Percentiles rank a stretch among this genome's conserved stretches.
Evolutionary conservation across 2,329 filamentous ascomycete genomes (phyloP).

Genomic region (Penicillium sp.): DNA sequence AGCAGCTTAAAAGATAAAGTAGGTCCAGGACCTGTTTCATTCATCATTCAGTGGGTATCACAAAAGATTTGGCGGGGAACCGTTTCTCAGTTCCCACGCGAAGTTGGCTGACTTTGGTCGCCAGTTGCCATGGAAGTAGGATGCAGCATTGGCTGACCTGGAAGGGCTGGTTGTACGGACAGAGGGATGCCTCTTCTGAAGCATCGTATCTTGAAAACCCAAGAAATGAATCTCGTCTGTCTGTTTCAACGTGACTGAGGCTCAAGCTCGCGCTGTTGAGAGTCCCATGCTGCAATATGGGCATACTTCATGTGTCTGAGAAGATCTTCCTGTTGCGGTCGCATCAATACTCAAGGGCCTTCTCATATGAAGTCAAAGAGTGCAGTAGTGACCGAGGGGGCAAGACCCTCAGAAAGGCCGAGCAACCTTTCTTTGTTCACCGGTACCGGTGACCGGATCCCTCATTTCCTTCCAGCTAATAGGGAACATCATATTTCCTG

Average conservation of each 20-base stretch:
- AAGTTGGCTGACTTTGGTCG: conserved; percentile 3
- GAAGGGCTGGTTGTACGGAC: not conserved
- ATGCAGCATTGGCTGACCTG: not conserved
- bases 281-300: not conserved
- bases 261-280: not conserved
- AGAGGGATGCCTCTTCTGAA: not conserved
- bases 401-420: conserved; percentile 68
- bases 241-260: not conserved
- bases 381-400: not conserved
- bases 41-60: conserved; percentile 12
- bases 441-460: conserved; percentile 70
- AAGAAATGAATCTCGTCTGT: not conserved
- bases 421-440: conserved; percentile 84
- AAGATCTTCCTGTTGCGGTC: not conserved
- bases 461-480: conserved; percentile 93
- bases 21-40: conserved; percentile 7
- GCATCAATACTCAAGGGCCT: not conserved
- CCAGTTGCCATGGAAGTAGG: not conserved
- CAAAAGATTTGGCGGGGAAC: not conserved
- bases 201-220: not conserved
- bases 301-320: not conserved
- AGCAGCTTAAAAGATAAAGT: not conserved
- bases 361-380: not conserved
- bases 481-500: conserved; percentile 84
- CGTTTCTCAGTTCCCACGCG: not conserved